Base-by-base conservation (phyloP, 208 protist species). In the Tritrichomonas foetus region DNA sequence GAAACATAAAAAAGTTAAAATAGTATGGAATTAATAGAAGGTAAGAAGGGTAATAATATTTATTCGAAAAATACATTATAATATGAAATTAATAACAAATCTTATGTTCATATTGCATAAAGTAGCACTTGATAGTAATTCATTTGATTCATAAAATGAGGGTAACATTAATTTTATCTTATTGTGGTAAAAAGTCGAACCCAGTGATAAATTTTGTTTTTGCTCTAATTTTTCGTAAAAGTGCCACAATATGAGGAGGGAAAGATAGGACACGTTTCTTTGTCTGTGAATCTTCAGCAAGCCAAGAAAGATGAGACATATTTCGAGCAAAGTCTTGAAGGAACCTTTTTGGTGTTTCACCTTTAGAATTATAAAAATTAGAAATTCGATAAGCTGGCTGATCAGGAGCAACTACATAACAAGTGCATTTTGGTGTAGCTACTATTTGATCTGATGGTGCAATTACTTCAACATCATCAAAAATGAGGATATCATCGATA, bases 241-340 rank as follows among this genome's bases (percentile, higher is more conserved):
- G 57, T 8, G 78, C 41, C 16, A n/a, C 27, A 44, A 89, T 89
- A 39, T 89, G 78, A n/a, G 78, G 78, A 9, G 78, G 78, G 44
- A 57, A 89, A 20, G 78, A 89, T 39, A 89, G 33, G 11, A 33
- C 33, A 2, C 78, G 9, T 36, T n/a, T 49, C 39, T 89, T 36
- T 27, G 8, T 57, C 57, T 16, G 20, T 9, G 78, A 47, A 16
- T 89, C 44, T n/a, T 33, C 78, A 1, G 78, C 53, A 13, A 89
- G 78, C 78, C 78, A 89, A 22, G 78, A 89, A 14, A 89, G 44
- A 8, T 89, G 41, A 8, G 78, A 89, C 78, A 89, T 89, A n/a
- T 57, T 57, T 50, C 57, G 16, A 3, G 47, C 41, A 20, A 47
- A 89, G 1, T 89, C 47, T 5, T 33, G 64, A 30, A 69, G 64